Evolutionary conservation across 805 yeast genomes (phyloP), one percentile per base, ranked within the genome.

Genomic region (Yamadazyma olivae): DNA sequence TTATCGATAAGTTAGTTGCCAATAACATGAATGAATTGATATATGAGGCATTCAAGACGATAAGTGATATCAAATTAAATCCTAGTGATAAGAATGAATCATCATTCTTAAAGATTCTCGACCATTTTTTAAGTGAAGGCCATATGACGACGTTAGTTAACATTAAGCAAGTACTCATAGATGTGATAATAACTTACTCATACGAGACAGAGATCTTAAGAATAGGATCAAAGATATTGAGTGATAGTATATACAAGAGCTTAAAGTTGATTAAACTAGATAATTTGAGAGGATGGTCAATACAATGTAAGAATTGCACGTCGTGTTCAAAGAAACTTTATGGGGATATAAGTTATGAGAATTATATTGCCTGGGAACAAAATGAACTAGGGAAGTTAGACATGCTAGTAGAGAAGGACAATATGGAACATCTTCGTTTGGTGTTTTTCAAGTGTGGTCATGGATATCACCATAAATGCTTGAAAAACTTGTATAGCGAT

Each of bases 271-370:
- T 82, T 8, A 64, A 72, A 9, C 41, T 48, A 2, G 62, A 67
- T 22, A 63, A 73, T 16, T 45, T 66, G 0, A 56, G 61, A 24
- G 97, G 96, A 0, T 83, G 95, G 88, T 31, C 46, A 6, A 49
- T 66, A 3, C 53, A 40, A n/a, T 45, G 69, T 1, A 61, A 59
- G 18, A 76, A 71, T 32, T 90, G 97, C 56, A 83, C 83, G 23
- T 75, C 82, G 0, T 90, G 97, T 57, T 90, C 87, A 1, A 79
- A 78, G 43, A 63, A 64, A 15, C 61, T 89, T 22, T 81, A 89
- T 79, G 96, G 96, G 0, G 76, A 77, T 1, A 53, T 83, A 2
- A 62, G 70, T 17, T 61, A 75, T 2, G 66, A 60, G 6, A 66
- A 73, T 26, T 74, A 74, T 35, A 67, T 69, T 28, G 64, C 72